phyloP scores from a whole-genome alignment of 179 eudicot species.

The Carnegiea gigantea region DNA sequence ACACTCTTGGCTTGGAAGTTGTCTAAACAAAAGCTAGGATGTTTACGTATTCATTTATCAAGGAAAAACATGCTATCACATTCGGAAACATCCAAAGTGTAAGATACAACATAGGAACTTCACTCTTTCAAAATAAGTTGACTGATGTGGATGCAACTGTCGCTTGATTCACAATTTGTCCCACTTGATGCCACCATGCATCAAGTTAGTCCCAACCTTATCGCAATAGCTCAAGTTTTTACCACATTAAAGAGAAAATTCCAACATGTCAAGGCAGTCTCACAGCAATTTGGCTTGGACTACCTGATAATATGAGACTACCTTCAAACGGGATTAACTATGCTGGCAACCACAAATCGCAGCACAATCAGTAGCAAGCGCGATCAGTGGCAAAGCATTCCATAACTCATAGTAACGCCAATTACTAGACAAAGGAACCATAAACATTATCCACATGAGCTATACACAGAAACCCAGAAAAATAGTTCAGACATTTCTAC shows the following conservation, averaged over 20 bases:
- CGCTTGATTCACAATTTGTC: not conserved
- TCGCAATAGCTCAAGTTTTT: not conserved
- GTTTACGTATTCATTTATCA: not conserved
- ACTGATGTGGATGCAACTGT: not conserved
- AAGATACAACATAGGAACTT: not conserved
- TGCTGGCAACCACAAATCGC: not conserved
- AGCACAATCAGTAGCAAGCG: not conserved
- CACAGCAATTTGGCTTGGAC: not conserved
- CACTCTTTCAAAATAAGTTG: not conserved
- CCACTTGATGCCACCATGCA: not conserved
- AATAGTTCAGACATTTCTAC: slow-evolving; percentile 13
- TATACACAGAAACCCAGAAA: not conserved
- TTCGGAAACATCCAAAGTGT: not conserved
- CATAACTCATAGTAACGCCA: not conserved
- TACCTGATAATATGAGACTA: no score
- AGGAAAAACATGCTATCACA: not conserved
- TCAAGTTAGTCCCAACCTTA: not conserved
- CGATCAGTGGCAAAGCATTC: not conserved
- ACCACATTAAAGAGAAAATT: no score
- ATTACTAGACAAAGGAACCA: not conserved
- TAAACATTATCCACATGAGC: no score
- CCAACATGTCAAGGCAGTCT: not conserved
- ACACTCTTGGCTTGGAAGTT: not conserved
- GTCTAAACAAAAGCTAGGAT: not conserved
- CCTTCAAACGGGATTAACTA: not conserved